These are phyloP conservation scores for Mucor ambiguus DNA, from an alignment of 371 early-diverging fungal genomes.

Conservation along the genomic window DNA sequence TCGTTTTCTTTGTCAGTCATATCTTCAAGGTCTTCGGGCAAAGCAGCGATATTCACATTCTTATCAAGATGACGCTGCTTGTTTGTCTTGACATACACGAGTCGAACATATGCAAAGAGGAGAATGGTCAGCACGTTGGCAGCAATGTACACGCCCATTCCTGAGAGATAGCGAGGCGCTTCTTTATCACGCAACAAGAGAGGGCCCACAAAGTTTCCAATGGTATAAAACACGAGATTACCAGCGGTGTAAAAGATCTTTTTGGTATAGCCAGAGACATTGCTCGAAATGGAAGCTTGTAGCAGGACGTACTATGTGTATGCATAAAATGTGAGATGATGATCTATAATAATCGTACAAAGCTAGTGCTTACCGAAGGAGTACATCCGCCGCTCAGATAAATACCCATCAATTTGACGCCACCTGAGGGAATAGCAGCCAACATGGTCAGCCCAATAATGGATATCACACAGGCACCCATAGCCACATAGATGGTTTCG, in stretches of 20 bases:
- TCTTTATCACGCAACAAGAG: conserved; percentile 20
- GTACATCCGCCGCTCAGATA: conserved; percentile 18
- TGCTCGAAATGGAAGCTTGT: conserved; percentile 20
- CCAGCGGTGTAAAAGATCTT: conserved; percentile 24
- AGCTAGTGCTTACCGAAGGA: conserved; percentile 1
- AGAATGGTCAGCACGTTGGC: conserved; percentile 28
- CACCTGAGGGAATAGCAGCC: conserved; percentile 8
- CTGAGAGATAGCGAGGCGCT: conserved; percentile 34
- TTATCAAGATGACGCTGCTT: conserved; percentile 13
- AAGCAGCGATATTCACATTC: conserved; percentile 1
- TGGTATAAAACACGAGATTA: conserved; percentile 22
- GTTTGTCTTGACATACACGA: conserved; percentile 13
- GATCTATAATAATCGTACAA: neutral
- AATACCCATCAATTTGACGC: conserved; percentile 21
- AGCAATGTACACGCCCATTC: conserved; percentile 35
- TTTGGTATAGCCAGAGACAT: conserved; percentile 33
- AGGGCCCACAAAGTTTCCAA: conserved; percentile 28
- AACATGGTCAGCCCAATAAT: conserved; percentile 13
- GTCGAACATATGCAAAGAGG: conserved; percentile 25
- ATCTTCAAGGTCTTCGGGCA: conserved; percentile 21
- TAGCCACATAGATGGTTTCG: conserved; percentile 17
- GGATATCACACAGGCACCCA: conserved; percentile 3
- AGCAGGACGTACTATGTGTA: conserved; percentile 11
- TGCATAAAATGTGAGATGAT: neutral
- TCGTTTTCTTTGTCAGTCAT: conserved; percentile 22